These are phyloP conservation scores for Centaurea solstitialis DNA, from an alignment of 129 eudicot species.

Conservation along the genomic window DNA sequence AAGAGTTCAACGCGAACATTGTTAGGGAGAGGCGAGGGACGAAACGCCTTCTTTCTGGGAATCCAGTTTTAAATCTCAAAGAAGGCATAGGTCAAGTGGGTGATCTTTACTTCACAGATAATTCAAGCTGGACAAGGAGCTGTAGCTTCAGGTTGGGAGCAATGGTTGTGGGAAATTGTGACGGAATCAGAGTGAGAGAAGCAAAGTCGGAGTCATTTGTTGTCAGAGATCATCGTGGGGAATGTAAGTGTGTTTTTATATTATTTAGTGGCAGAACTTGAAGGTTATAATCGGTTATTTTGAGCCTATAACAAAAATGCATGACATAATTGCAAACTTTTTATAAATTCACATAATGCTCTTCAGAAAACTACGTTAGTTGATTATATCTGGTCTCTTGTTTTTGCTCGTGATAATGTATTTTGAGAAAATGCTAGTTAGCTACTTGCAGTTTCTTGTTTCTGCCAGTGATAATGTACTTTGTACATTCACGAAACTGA, in stretches of 20 bases:
- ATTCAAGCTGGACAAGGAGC: conserved; percentile 98
- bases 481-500: too few species aligned
- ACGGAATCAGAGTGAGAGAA: conserved; percentile 72
- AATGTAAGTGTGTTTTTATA: conserved; percentile 63
- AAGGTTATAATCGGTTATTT: background rate
- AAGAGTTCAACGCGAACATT: conserved; percentile 68
- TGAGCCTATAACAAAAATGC: background rate
- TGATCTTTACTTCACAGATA: conserved; percentile 77
- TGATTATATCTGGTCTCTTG: too few species aligned
- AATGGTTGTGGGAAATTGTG: conserved; percentile 55
- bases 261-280: background rate
- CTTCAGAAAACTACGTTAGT: too few species aligned
- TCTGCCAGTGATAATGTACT: too few species aligned
- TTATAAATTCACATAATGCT: too few species aligned
- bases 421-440: too few species aligned
- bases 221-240: conserved; percentile 98
- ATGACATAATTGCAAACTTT: background rate
- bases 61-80: conserved; percentile 45
- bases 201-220: conserved; percentile 81
- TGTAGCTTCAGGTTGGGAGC: conserved; percentile 93
- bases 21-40: conserved; percentile 84
- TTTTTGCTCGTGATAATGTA: too few species aligned
- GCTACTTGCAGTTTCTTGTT: too few species aligned
- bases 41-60: conserved; percentile 82
- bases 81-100: conserved; percentile 78